Conservation (phyloP, 2,329 filamentous ascomycete genomes). For the Corinectria fuckeliana region DNA sequence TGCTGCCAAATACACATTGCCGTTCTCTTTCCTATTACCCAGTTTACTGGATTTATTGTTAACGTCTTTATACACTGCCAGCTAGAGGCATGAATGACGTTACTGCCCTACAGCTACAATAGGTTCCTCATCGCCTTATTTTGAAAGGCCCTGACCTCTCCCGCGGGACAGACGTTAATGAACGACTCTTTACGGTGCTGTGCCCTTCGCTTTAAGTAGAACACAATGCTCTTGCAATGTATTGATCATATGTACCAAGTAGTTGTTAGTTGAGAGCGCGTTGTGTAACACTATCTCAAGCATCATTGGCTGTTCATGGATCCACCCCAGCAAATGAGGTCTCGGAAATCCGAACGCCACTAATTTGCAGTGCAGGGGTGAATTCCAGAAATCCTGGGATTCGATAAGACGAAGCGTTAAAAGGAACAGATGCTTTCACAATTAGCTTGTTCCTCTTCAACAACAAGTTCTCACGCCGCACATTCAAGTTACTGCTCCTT, state of each 20-base stretch:
- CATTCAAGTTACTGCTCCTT: not conserved
- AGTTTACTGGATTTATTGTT: too few relatives aligned
- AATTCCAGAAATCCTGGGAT: not conserved
- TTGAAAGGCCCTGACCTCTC: too few relatives aligned
- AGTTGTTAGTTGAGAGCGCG: not conserved
- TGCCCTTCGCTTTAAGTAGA: too few relatives aligned
- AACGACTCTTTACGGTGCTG: too few relatives aligned
- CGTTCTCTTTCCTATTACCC: too few relatives aligned
- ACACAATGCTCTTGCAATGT: too few relatives aligned
- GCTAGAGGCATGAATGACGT: too few relatives aligned
- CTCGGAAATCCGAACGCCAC: not conserved
- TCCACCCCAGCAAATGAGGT: not conserved
- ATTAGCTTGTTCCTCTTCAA: not conserved
- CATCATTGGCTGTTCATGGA: not conserved
- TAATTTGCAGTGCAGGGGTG: not conserved
- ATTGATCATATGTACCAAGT: not conserved
- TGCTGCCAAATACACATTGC: too few relatives aligned
- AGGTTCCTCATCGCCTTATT: too few relatives aligned
- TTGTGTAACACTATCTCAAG: not conserved
- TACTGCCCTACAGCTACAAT: too few relatives aligned
- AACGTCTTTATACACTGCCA: too few relatives aligned
- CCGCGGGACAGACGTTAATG: too few relatives aligned
- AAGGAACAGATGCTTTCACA: not conserved
- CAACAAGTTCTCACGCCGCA: not conserved
- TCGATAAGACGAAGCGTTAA: not conserved